Base-by-base conservation (phyloP, 345 rosid species). In the Pugionium cornutum region DNA sequence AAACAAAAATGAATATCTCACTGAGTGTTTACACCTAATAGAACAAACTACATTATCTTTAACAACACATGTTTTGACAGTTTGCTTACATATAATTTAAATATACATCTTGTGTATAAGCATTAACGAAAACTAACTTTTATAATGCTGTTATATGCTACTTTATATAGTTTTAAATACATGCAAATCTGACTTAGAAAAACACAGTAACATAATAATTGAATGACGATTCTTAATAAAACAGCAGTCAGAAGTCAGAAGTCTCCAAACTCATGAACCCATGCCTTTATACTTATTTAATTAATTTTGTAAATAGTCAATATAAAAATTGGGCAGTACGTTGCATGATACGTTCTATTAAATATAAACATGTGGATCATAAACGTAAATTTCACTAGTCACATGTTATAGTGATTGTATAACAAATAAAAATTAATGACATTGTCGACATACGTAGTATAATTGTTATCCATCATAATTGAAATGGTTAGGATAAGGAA, bases 21-120 rank as follows among this genome's bases (percentile, higher is more conserved):
- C 41, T 55, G 54, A 50, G 55, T 36, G 61, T 64, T 43, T 58
- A 65, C 76, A 72, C 71, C 76, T 72, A 72, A 72, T 66, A 72
- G 50, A 58, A 58, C 76, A 72, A 66, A 51, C 56, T 50, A 65
- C 61, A 65, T 65, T 58, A 65, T 72, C 67, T 58, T 18, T 65
- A 58, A 37, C 2, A 43, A 51, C 76, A 73, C 76, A 73, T 66
- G 67, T 52, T 58, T 58, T 36, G 76, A 73, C 67, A 37, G 72
- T 58, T 72, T 51, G 62, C 11, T 66, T 58, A 28, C 44, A 10
- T 11, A 32, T 39, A 34, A 53, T 5, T 41, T 2, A 26, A 46
- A 47, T 55, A 32, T 9, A 37, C 49, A 29, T 41, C 0, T 39
- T 56, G 27, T 50, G 9, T 50, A 42, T 33, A 64, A 33, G 9